phyloP scores from a whole-genome alignment of 2,329 filamentous ascomycete genomes.

The Neonectria faginata region DNA sequence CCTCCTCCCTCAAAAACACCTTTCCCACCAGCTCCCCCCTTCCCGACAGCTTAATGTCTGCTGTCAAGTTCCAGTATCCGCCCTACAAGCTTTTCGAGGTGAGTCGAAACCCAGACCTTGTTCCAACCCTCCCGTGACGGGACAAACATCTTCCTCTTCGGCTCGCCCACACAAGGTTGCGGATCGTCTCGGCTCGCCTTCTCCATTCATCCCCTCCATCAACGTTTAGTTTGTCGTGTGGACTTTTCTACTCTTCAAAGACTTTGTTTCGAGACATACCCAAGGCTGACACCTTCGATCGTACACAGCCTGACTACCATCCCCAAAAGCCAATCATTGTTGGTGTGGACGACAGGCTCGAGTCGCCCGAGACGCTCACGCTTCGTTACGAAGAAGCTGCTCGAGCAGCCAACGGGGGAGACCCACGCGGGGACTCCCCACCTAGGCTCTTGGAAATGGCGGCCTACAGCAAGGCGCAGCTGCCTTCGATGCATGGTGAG shows the following conservation, averaged over 20 bases:
- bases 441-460: conserved; percentile 55
- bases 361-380: conserved; percentile 68
- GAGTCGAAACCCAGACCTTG: conserved; percentile 57
- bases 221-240: conserved; percentile 14
- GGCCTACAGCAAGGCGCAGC: conserved; percentile 79
- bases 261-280: conserved; percentile 35
- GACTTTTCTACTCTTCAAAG: conserved; percentile 27
- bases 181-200: conserved; percentile 31
- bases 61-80: conserved; percentile 66
- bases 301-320: conserved; percentile 62
- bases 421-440: conserved; percentile 68
- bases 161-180: conserved; percentile 31
- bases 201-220: conserved; percentile 24
- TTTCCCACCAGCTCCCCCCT: conserved; percentile 50
- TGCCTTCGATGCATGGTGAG: conserved; percentile 85
- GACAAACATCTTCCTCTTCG: conserved; percentile 34
- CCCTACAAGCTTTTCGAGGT: conserved; percentile 71
- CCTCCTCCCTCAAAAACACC: conserved; percentile 48
- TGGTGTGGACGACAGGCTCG: conserved; percentile 65
- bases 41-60: conserved; percentile 67
- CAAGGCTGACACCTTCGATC: conserved; percentile 43
- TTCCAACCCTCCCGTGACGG: conserved; percentile 46
- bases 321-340: conserved; percentile 68
- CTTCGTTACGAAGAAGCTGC: conserved; percentile 69
- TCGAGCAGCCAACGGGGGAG: conserved; percentile 64